A percentile compares a stretch with the other conserved stretches of the same genome.
These are phyloP conservation scores for Aspergillus melleus DNA, from an alignment of 2,329 filamentous ascomycete genomes.

Conservation along the genomic window DNA sequence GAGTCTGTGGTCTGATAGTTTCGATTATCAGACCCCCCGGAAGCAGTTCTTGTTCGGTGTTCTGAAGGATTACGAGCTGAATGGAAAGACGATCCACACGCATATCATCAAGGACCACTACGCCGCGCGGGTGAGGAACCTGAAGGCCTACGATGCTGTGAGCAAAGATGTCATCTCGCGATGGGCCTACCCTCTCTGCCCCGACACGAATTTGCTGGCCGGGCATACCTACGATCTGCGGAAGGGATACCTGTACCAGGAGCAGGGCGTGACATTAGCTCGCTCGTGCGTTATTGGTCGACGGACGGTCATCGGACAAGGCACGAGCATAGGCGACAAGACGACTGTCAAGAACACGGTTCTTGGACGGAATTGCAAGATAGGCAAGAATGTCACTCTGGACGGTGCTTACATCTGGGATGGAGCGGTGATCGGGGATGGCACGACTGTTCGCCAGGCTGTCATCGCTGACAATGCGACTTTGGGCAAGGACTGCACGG, in stretches of 20 bases:
- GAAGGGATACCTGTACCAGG: constrained; percentile 71
- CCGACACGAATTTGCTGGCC: constrained; percentile 80
- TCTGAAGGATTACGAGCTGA: constrained; percentile 93
- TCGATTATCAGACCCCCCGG: constrained; percentile 89
- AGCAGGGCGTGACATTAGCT: constrained; percentile 73
- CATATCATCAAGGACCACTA: constrained; percentile 83
- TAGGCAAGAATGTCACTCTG: constrained; percentile 80
- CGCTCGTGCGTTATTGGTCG: constrained; percentile 69
- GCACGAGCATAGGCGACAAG: constrained; percentile 72
- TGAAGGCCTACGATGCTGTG: constrained; percentile 87
- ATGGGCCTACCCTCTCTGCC: constrained; percentile 86
- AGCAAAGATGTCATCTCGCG: constrained; percentile 81
- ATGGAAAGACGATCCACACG: constrained; percentile 94
- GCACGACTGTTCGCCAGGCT: constrained; percentile 66
- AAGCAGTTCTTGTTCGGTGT: constrained; percentile 89
- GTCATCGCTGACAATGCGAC: constrained; percentile 73
- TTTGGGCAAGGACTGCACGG: constrained; percentile 68
- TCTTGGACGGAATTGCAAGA: constrained; percentile 80
- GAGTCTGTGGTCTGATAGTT: constrained; percentile 94
- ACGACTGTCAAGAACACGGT: constrained; percentile 72
- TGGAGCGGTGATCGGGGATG: constrained; percentile 73
- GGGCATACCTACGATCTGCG: constrained; percentile 74
- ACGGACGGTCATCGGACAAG: constrained; percentile 72
- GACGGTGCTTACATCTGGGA: constrained; percentile 88
- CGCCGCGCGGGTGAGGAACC: constrained; percentile 78